Evolutionary conservation across 495 filamentous ascomycete species (phyloP).

Genomic region (Physcia stellaris): DNA sequence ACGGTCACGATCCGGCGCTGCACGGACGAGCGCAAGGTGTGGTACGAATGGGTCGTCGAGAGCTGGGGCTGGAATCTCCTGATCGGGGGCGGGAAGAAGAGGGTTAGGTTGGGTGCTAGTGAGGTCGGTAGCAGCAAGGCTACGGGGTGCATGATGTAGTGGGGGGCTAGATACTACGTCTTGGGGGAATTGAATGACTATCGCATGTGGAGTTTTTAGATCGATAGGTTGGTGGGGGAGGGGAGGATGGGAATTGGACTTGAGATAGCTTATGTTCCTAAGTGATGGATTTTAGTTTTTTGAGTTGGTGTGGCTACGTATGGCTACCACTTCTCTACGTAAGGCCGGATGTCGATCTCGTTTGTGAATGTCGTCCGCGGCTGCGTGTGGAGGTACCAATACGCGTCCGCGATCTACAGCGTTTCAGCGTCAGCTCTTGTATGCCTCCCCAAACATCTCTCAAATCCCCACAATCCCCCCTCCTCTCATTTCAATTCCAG

Average conservation of each 20-base stretch:
- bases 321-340: slow-evolving; percentile 61
- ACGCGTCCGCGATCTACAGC: slow-evolving; percentile 72
- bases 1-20: slow-evolving; percentile 88
- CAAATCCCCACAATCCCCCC: background rate
- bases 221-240: too few species aligned
- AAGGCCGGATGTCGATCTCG: slow-evolving; percentile 72
- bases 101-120: slow-evolving; percentile 63
- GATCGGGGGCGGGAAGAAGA: slow-evolving; percentile 36
- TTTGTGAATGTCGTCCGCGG: slow-evolving; percentile 67
- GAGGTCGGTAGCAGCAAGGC: slow-evolving; percentile 83
- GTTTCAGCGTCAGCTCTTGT: too few species aligned
- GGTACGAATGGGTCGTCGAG: slow-evolving; percentile 98
- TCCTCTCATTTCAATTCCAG: slow-evolving; percentile 13
- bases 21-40: slow-evolving; percentile 89
- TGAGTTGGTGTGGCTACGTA: too few species aligned
- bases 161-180: too few species aligned
- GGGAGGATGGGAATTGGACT: too few species aligned
- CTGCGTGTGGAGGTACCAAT: slow-evolving; percentile 84
- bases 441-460: background rate
- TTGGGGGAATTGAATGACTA: too few species aligned
- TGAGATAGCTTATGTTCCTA: too few species aligned
- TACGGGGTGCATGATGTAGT: slow-evolving; percentile 82
- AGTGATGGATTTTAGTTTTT: too few species aligned
- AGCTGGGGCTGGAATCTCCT: slow-evolving; percentile 7
- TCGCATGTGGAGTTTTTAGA: too few species aligned